phyloP scores from a whole-genome alignment of 345 rosid species.

The Arabis alpina region DNA sequence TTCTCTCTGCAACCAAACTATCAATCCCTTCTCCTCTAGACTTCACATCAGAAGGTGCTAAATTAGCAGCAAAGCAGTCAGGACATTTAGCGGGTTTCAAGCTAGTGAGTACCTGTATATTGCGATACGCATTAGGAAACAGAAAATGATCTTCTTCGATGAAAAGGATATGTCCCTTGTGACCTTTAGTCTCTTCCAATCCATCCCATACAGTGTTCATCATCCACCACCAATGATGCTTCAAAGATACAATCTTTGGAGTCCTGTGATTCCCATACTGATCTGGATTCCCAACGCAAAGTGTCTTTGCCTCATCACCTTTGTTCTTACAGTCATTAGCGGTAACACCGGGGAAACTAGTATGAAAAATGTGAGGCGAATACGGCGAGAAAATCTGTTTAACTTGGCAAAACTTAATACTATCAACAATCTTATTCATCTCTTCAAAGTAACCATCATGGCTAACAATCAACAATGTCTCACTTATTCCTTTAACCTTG shows the following conservation, averaged over 20 bases:
- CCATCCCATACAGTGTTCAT: conserved; percentile 99
- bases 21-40: conserved; percentile 83
- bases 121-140: conserved; percentile 92
- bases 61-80: conserved; percentile 85
- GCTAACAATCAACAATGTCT: conserved; percentile 87
- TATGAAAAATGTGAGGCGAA: conserved; percentile 74
- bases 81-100: conserved; percentile 78
- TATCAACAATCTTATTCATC: conserved; percentile 78
- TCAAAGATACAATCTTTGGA: conserved; percentile 85
- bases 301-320: conserved; percentile 59
- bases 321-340: conserved; percentile 67
- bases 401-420: conserved; percentile 86
- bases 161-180: conserved; percentile 78
- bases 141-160: conserved; percentile 98
- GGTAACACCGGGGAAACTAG: conserved; percentile 74
- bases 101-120: conserved; percentile 66
- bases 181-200: conserved; percentile 66
- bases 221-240: conserved; percentile 99
- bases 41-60: conserved; percentile 91
- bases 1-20: conserved; percentile 82
- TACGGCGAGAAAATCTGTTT: conserved; percentile 88
- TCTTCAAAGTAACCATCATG: conserved; percentile 93
- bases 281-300: conserved; percentile 80
- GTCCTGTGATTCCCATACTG: conserved; percentile 94
- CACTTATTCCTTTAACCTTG: conserved; percentile 76